Evolutionary conservation across 2,329 filamentous ascomycete genomes (phyloP).

Genomic region (Sodiomyces alkalinus): DNA sequence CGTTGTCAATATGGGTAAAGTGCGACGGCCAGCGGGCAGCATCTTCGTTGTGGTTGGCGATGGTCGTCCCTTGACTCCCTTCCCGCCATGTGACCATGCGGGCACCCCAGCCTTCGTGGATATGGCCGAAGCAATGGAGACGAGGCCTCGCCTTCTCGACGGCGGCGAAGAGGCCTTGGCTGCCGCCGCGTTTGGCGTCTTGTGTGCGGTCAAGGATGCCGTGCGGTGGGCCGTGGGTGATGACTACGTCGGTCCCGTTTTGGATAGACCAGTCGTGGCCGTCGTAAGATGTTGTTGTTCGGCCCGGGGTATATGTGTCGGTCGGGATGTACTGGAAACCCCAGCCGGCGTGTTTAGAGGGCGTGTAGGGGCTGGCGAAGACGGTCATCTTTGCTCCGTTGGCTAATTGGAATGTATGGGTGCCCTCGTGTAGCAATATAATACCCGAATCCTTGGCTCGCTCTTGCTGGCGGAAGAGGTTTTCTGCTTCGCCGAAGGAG

Average conservation of each 20-base stretch:
- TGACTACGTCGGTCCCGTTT: conserved; percentile 25
- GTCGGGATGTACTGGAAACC: conserved; percentile 31
- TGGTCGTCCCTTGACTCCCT: conserved; percentile 10
- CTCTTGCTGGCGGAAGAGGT: conserved; percentile 25
- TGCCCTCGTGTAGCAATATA: conserved; percentile 33
- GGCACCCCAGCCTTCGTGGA: conserved; percentile 45
- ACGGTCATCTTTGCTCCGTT: conserved; percentile 34
- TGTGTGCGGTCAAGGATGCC: conserved; percentile 31
- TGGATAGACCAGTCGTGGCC: conserved; percentile 23
- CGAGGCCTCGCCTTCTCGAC: conserved; percentile 25
- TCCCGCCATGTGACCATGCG: conserved; percentile 40
- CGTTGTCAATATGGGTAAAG: conserved; percentile 27
- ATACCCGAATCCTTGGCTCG: conserved; percentile 23
- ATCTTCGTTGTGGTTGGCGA: background rate
- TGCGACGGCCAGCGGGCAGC: too few species aligned
- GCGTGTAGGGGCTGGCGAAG: conserved; percentile 39
- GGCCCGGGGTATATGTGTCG: too few species aligned
- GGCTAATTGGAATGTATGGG: conserved; percentile 25
- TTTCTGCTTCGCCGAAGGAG: conserved; percentile 17
- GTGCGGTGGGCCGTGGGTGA: conserved; percentile 39
- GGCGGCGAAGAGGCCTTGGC: conserved; percentile 27
- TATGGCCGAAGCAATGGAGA: conserved; percentile 42
- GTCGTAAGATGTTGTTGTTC: too few species aligned
- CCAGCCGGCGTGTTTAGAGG: conserved; percentile 22
- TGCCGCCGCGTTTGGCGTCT: conserved; percentile 21